Evolutionary conservation across 306 rosid genomes (phyloP).

Genomic region (Vicia faba): DNA sequence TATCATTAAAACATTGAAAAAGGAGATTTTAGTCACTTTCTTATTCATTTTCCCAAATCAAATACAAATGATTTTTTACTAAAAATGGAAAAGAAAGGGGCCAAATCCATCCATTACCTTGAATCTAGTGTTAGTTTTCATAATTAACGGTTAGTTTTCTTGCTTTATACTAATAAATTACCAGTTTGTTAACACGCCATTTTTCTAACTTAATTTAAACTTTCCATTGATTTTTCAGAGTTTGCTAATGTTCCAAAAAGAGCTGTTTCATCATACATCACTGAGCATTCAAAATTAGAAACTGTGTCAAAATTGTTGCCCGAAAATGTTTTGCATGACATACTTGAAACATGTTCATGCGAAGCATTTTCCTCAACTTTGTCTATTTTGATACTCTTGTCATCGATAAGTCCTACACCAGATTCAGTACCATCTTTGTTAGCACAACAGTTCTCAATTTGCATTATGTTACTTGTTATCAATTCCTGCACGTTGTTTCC

Average conservation of each 20-base stretch:
- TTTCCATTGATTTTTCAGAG: constrained; percentile 46
- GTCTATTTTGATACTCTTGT: constrained; percentile 36
- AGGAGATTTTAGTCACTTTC: too few species aligned
- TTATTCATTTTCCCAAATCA: too few species aligned
- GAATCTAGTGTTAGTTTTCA: too few species aligned
- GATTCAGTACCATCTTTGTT: constrained; percentile 44
- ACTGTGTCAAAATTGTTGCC: constrained; percentile 51
- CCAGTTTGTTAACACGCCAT: constrained; percentile 16
- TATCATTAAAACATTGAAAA: too few species aligned
- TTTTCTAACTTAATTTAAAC: constrained; percentile 46
- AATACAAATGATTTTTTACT: too few species aligned
- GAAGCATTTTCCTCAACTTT: constrained; percentile 48
- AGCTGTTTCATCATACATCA: constrained; percentile 61
- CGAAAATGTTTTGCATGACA: constrained; percentile 53
- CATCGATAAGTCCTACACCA: constrained; percentile 36
- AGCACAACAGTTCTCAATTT: constrained; percentile 41
- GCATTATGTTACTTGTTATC: constrained; percentile 23
- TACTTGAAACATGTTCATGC: constrained; percentile 67
- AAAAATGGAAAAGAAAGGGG: too few species aligned
- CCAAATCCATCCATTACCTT: too few species aligned
- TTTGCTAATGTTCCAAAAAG: constrained; percentile 48
- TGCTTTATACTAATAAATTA: background rate
- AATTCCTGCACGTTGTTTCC: constrained; percentile 38
- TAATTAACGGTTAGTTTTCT: too few species aligned
- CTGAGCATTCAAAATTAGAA: constrained; percentile 51